These are phyloP conservation scores for Begonia fuchsioides DNA, from an alignment of 306 rosid genomes.

Conservation along the genomic window DNA sequence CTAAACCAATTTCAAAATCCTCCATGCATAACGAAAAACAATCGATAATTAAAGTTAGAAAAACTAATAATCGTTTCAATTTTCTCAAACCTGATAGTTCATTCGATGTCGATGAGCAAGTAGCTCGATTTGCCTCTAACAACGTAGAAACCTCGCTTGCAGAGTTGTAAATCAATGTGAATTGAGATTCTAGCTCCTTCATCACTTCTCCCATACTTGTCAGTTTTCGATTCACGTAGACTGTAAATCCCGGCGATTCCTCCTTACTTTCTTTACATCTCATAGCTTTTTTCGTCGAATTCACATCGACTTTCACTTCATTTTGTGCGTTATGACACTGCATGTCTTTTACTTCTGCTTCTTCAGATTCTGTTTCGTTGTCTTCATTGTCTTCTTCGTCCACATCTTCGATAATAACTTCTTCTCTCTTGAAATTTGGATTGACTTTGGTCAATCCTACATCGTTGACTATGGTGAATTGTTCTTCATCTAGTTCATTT, in stretches of 20 bases:
- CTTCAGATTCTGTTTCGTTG: slow-evolving; percentile 17
- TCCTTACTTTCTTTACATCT: slow-evolving; percentile 34
- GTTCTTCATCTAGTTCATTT: slow-evolving; percentile 36
- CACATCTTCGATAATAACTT: slow-evolving; percentile 51
- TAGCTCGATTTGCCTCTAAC: slow-evolving; percentile 64
- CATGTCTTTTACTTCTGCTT: slow-evolving; percentile 15
- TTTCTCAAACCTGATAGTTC: slow-evolving; percentile 54
- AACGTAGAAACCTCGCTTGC: slow-evolving; percentile 58
- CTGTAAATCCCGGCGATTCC: slow-evolving; percentile 73
- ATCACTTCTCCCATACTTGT: slow-evolving; percentile 76
- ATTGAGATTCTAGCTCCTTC: slow-evolving; percentile 68
- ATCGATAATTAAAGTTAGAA: too few species aligned
- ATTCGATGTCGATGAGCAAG: slow-evolving; percentile 26
- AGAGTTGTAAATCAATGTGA: slow-evolving; percentile 45
- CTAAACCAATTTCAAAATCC: background rate
- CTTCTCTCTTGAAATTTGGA: slow-evolving; percentile 30
- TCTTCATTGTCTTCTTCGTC: slow-evolving; percentile 33
- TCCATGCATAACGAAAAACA: slow-evolving; percentile 2
- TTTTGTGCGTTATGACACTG: slow-evolving; percentile 29
- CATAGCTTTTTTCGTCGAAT: slow-evolving; percentile 30
- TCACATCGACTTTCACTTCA: slow-evolving; percentile 24
- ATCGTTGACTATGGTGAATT: slow-evolving; percentile 13
- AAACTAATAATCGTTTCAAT: too few species aligned
- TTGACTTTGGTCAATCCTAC: slow-evolving; percentile 27
- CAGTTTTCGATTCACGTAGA: slow-evolving; percentile 64